Evolutionary conservation across 306 rosid genomes (phyloP), one percentile per base, ranked within the genome.

Genomic region (Begonia peltatifolia): DNA sequence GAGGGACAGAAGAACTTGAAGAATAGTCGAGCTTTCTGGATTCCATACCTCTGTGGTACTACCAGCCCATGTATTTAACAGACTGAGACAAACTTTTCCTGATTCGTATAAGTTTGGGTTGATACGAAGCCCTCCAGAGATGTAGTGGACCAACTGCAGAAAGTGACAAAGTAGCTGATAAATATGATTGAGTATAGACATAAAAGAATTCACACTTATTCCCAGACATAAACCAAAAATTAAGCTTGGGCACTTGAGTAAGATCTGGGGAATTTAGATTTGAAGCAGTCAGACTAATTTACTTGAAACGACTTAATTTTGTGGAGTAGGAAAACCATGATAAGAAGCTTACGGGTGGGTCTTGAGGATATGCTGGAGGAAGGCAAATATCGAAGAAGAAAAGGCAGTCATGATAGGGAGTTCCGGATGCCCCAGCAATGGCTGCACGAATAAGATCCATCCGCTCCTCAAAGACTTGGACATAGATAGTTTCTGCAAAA

Each of bases 61-160:
- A 46, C 99, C 99, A 0, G 81, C 63, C 99, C 96, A 86, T 0
- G 99, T 90, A 41, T 90, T 90, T 35, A 90, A 76, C 35, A 92
- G 88, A 65, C 99, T 86, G 54, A 90, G 71, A 72, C 99, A 90
- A 70, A 90, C 94, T 72, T 86, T 86, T 20, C 99, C 99, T 1
- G 99, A 83, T 65, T 90, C 99, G 1, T 83, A 90, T 76, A 90
- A 62, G 72, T 90, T 90, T 5, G 94, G 99, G 69, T 90, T 90
- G 43, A 90, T 63, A 48, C 88, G 80, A 41, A 86, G 84, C 47
- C 99, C 96, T 17, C 96, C 86, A 8, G 99, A 90, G 48, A 43
- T 71, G 68, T 86, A 90, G 76, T 90, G 94, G 63, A 90, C 93
- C 70, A 63, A 65, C 96, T 90, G 82, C 76, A 79, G 56, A 59